Base-by-base conservation (phyloP, 805 yeast genomes). In the Teunomyces gatunensis region DNA sequence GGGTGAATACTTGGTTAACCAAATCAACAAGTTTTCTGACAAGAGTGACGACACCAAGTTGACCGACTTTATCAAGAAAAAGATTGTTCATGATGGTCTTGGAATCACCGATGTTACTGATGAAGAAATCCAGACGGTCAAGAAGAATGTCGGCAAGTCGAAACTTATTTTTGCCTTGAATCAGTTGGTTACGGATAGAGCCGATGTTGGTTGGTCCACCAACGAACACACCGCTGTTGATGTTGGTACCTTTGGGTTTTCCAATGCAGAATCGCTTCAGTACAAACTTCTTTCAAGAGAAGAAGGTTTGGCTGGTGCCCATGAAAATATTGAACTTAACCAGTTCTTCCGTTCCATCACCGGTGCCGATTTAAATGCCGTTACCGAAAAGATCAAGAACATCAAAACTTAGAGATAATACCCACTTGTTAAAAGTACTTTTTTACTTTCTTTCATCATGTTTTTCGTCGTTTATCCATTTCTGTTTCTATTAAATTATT, bases 151-250 rank as follows among this genome's bases (percentile, higher is more conserved):
- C 10, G 39, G 23, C 27, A 18, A 15, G 15, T 40, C 48, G 27
- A 46, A 58, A 44, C 61, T 86, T 7, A 51, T 80, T 18, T 81
- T 81, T 50, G 68, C 74, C 35, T 65, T 89, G 48, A 85, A 87
- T 59, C 75, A 83, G 46, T 78, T 91, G 78, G 78, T 89, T 7
- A 85, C 96, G 0, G 58, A 68, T 13, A 80, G 96, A 53, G 89
- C 97, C 0, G 87, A 87, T 64, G 81, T 89, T 17, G 97, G 97
- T n/a, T 91, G 97, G 96, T 77, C 96, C 6, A 91, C 97, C 0
- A 95, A 89, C 59, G 98, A 97, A 27, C 98, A 91, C 66, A 84
- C 96, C 17, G 97, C 96, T 0, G 97, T 91, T 11, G 98, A 91
- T 65, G 96, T 91, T 32, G 90, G 91, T 60, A 86, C 91, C 42